A percentile compares a stretch with the other conserved stretches of the same genome.
Conservation (phyloP, 805 yeast genomes). For the Kluyveromyces aestuarii region DNA sequence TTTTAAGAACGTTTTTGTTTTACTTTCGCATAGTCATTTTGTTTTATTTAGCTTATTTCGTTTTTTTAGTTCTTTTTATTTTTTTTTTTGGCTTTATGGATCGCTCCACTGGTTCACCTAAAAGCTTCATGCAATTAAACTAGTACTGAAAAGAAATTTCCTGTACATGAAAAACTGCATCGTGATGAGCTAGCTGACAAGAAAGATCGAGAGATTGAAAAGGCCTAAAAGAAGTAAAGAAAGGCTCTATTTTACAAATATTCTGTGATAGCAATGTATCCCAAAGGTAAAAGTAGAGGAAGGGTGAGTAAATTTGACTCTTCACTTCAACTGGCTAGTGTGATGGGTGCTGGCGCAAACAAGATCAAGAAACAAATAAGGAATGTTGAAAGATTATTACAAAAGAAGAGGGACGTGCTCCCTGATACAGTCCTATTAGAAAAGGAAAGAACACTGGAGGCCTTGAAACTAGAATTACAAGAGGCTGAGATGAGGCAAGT, state of each 20-base stretch:
- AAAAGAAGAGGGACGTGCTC: conserved; percentile 41
- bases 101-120: not conserved
- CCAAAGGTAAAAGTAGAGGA: conserved; percentile 4
- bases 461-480: conserved; percentile 49
- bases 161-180: not conserved
- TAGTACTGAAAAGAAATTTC: not conserved
- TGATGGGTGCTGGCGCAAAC: conserved; percentile 33
- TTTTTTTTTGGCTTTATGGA: too few species aligned
- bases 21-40: too few species aligned
- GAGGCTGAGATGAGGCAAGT: conserved; percentile 36
- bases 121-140: not conserved
- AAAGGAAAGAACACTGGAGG: conserved; percentile 68
- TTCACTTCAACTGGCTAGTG: conserved; percentile 30
- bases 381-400: conserved; percentile 67
- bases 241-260: not conserved
- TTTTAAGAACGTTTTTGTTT: too few species aligned
- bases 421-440: conserved; percentile 59
- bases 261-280: not conserved
- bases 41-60: too few species aligned
- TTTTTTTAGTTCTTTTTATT: too few species aligned
- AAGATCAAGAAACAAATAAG: conserved; percentile 79
- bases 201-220: not conserved
- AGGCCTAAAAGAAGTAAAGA: not conserved
- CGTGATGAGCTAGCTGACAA: not conserved
- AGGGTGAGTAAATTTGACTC: conserved; percentile 12